These are phyloP conservation scores for Globisporangium cystogenes DNA, from an alignment of 352 stramenopile genomes.

Conservation along the genomic window DNA sequence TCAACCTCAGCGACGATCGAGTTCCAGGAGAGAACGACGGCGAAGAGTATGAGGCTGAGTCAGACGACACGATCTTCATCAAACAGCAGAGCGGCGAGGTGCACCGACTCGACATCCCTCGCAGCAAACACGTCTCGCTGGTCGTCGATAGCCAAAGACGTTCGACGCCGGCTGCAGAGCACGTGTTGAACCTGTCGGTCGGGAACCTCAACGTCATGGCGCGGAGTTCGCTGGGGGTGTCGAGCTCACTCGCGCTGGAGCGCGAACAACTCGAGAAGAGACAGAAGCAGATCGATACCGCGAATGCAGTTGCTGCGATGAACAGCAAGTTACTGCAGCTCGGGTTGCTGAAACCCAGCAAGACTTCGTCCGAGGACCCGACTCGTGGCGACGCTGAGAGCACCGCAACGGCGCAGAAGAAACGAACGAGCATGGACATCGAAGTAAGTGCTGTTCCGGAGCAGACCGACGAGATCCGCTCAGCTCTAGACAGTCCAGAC, in stretches of 20 bases:
- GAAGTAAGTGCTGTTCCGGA: neutral
- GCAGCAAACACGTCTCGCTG: conserved; percentile 4
- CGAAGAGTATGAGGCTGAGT: neutral
- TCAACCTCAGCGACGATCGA: neutral
- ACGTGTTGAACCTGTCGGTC: conserved; percentile 29
- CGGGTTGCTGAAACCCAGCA: conserved; percentile 34
- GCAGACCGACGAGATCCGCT: too few relatives aligned
- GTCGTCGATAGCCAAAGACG: neutral
- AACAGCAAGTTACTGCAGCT: conserved; percentile 60
- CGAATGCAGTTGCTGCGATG: conserved; percentile 70
- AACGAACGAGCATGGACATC: neutral
- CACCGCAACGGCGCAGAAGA: neutral
- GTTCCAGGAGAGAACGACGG: conserved; percentile 4
- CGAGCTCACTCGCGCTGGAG: conserved; percentile 49
- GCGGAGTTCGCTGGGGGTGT: neutral
- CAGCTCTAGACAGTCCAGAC: too few relatives aligned
- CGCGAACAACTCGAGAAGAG: conserved; percentile 66
- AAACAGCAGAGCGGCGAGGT: conserved; percentile 11
- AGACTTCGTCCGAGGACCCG: neutral
- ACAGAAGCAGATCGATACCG: conserved; percentile 68
- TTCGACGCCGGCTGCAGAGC: conserved; percentile 5
- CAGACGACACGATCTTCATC: conserved; percentile 9
- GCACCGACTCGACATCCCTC: conserved; percentile 10
- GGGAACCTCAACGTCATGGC: conserved; percentile 14
- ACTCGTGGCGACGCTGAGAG: neutral